phyloP scores from a whole-genome alignment of 768 basidiomycete species.

The Termitomyces sp. region DNA sequence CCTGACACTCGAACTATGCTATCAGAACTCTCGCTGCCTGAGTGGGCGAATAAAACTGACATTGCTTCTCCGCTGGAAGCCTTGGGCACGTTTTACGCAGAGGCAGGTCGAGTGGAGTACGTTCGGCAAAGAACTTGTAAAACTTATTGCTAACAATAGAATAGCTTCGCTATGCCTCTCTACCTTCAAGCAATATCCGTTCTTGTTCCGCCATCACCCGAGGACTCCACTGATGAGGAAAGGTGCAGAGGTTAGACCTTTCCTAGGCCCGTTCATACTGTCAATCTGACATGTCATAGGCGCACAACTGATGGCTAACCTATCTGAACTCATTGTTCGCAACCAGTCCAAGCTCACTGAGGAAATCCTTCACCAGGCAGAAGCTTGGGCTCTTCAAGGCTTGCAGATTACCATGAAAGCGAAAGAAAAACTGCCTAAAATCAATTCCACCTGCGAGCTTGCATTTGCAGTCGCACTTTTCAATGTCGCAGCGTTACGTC shows the following conservation, averaged over 20 bases:
- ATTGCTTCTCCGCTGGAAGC: constrained; percentile 66
- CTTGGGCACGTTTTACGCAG: constrained; percentile 55
- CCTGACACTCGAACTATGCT: constrained; percentile 27
- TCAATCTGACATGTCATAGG: constrained; percentile 20
- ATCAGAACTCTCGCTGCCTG: constrained; percentile 49
- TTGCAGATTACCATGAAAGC: constrained; percentile 24
- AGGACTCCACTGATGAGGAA: constrained; percentile 35
- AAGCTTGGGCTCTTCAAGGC: constrained; percentile 56
- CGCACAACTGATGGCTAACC: constrained; percentile 40
- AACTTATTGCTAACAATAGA: constrained; percentile 1
- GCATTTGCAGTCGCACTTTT: constrained; percentile 54
- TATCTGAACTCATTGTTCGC: constrained; percentile 38
- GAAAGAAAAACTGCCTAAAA: constrained; percentile 17
- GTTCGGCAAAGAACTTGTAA: constrained; percentile 13
- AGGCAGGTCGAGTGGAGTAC: constrained; percentile 50
- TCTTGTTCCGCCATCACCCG: constrained; percentile 44
- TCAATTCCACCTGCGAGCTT: constrained; percentile 41
- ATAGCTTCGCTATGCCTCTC: constrained; percentile 56
- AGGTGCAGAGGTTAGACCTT: constrained; percentile 48
- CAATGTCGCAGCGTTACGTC: constrained; percentile 52
- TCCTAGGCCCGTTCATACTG: neutral
- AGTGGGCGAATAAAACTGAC: constrained; percentile 55
- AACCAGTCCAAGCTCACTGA: constrained; percentile 17
- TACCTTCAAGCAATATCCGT: constrained; percentile 63
- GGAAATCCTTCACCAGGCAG: constrained; percentile 40